A percentile compares a stretch with the other conserved stretches of the same genome.
These are phyloP conservation scores for Phoma sp. DNA, from an alignment of 2,329 filamentous ascomycete genomes.

Conservation along the genomic window DNA sequence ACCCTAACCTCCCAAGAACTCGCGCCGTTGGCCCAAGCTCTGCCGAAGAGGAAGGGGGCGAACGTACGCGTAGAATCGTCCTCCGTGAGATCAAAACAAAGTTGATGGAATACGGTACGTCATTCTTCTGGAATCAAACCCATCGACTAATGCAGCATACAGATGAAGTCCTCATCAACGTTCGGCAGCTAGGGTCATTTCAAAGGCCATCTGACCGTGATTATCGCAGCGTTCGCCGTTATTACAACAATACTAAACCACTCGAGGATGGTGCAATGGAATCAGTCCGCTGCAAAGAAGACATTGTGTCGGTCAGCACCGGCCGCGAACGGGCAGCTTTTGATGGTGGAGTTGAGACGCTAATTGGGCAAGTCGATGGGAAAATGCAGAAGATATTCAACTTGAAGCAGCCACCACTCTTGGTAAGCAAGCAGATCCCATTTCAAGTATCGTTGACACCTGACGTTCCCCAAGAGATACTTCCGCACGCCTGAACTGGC, in stretches of 20 bases:
- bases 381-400: constrained; percentile 32
- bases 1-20: constrained; percentile 4
- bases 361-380: constrained; percentile 38
- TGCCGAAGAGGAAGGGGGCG: constrained; percentile 16
- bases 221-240: constrained; percentile 49
- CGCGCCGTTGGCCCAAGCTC: constrained; percentile 2
- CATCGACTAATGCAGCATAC: not conserved
- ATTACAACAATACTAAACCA: constrained; percentile 46
- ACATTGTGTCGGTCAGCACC: constrained; percentile 49
- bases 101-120: constrained; percentile 46
- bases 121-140: not conserved
- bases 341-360: constrained; percentile 49
- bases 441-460: not conserved
- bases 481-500: constrained; percentile 51
- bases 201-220: constrained; percentile 51
- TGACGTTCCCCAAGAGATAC: constrained; percentile 33
- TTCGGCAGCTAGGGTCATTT: constrained; percentile 46
- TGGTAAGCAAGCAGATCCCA: constrained; percentile 19
- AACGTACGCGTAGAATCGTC: constrained; percentile 34
- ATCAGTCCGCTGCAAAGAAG: constrained; percentile 51
- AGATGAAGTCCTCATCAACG: constrained; percentile 52
- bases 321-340: constrained; percentile 53
- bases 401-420: constrained; percentile 31
- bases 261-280: constrained; percentile 46
- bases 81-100: constrained; percentile 43